phyloP scores from a whole-genome alignment of 1,139 yeast genomes.

The Nakaseomyces glabratus region DNA sequence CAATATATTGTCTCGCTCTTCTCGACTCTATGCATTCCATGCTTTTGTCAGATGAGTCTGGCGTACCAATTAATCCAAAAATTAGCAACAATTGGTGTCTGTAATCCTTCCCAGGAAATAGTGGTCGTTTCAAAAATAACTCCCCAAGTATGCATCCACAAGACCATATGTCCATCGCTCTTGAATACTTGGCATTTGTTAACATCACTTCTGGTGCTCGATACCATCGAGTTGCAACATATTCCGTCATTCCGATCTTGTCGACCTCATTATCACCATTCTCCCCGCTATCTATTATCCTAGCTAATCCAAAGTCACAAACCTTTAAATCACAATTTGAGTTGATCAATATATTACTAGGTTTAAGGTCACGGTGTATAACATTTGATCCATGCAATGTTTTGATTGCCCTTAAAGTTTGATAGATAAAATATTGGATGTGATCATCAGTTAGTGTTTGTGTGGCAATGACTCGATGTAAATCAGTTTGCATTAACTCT shows the following conservation, averaged over 20 bases:
- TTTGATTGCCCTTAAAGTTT: slow-evolving; percentile 79
- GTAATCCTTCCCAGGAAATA: slow-evolving; percentile 92
- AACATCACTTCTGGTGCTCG: slow-evolving; percentile 97
- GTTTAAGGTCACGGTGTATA: slow-evolving; percentile 87
- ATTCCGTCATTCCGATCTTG: slow-evolving; percentile 71
- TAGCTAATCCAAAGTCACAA: slow-evolving; percentile 91
- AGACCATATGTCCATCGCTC: slow-evolving; percentile 95
- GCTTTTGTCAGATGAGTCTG: slow-evolving; percentile 56
- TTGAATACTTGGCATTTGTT: slow-evolving; percentile 84
- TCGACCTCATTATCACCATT: slow-evolving; percentile 30
- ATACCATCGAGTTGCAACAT: slow-evolving; percentile 97
- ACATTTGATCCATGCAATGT: slow-evolving; percentile 88
- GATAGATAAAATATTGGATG: slow-evolving; percentile 86
- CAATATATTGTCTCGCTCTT: slow-evolving; percentile 80
- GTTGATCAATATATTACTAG: slow-evolving; percentile 75
- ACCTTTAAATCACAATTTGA: slow-evolving; percentile 90
- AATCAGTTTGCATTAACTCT: slow-evolving; percentile 93
- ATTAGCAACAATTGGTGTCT: slow-evolving; percentile 82
- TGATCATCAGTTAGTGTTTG: slow-evolving; percentile 85
- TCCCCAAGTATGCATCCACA: slow-evolving; percentile 95
- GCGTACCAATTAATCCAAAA: slow-evolving; percentile 86
- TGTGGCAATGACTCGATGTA: slow-evolving; percentile 81
- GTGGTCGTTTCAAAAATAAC: slow-evolving; percentile 75
- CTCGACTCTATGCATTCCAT: slow-evolving; percentile 69
- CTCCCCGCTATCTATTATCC: slow-evolving; percentile 32